Base-by-base conservation (phyloP, 2,329 filamentous ascomycete genomes). In the Lasiodiplodia citricola region DNA sequence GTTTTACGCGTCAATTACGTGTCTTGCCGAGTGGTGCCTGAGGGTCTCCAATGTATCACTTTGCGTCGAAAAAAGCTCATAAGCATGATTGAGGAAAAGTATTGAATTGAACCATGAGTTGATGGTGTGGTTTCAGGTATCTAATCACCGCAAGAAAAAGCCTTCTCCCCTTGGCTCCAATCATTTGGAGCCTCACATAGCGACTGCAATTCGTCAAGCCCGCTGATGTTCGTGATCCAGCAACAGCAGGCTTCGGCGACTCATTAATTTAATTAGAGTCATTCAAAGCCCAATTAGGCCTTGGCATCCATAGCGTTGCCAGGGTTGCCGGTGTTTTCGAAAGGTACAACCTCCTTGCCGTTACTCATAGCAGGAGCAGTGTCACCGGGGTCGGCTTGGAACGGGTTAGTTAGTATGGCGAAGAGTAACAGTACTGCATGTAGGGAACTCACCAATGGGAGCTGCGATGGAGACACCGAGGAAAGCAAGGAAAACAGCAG, bases 351-450 rank as follows among this genome's bases (percentile, higher is more conserved):
- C 1, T 11, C 37, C 2, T n/a, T 13, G 44, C 60, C 60, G 31
- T 64, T 52, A 47, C 44, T 51, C 60, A 64, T 64, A 31, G 52
- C 60, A 13, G 60, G 60, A 4, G 44, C 60, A 7, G 60, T 64
- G 60, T 64, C 60, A 35, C 60, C 60, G 28, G 44, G 60, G 13
- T 52, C 44, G 21, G 44, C 44, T 18, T 5, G 25, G 4, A 14
- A 13, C 5, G 13, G 7, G 16, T 21, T 18, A 7, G 31, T 50
- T 2, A 16, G 7, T 2, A 21, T 23, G 21, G 3, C 2, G 13
- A 1, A 0, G 5, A n/a, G 18, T 0, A 35, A 28, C 0, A 5
- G n/a, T 16, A n/a, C 31, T 10, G 7, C n/a, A 8, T 31, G 18
- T 3, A 56, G n/a, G 55, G 31, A 13, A 38, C 60, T 35, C 18